These are phyloP conservation scores for Daedaleopsis nitida DNA, from an alignment of 768 basidiomycete genomes.

Conservation along the genomic window DNA sequence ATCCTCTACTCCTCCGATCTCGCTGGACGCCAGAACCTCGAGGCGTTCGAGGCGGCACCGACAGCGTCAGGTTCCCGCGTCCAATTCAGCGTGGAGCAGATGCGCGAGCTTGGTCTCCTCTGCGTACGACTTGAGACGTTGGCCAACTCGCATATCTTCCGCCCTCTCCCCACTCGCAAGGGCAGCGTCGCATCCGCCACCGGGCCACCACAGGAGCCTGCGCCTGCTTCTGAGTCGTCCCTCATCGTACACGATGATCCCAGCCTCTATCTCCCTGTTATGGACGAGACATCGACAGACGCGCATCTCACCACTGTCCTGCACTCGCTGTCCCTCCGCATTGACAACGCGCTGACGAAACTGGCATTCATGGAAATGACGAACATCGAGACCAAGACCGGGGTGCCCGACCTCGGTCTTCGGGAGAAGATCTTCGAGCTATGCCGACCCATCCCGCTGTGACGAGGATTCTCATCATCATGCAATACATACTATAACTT, in stretches of 20 bases:
- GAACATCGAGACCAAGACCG: conserved; percentile 12
- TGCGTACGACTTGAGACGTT: conserved; percentile 82
- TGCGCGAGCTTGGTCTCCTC: conserved; percentile 70
- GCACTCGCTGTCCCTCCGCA: conserved; percentile 72
- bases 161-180: conserved; percentile 44
- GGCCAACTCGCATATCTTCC: conserved; percentile 62
- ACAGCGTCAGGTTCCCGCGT: conserved; percentile 49
- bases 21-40: conserved; percentile 65
- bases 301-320: conserved; percentile 73
- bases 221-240: conserved; percentile 15
- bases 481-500: conserved; percentile 11
- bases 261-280: conserved; percentile 62
- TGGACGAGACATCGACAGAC: conserved; percentile 70
- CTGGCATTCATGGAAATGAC: conserved; percentile 24
- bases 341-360: conserved; percentile 62
- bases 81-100: conserved; percentile 73
- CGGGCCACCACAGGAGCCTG: conserved; percentile 17
- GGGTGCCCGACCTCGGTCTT: conserved; percentile 14
- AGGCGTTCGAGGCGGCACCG: conserved; percentile 31
- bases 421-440: conserved; percentile 19
- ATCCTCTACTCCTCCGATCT: conserved; percentile 78
- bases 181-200: conserved; percentile 41
- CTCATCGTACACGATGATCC: conserved; percentile 51
- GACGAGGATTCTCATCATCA: conserved; percentile 5
- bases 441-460: conserved; percentile 12